Percentiles rank a stretch among this genome's conserved stretches.
Evolutionary conservation across 2,329 filamentous ascomycete species (phyloP).

Genomic region (Pseudopithomyces chartarum): DNA sequence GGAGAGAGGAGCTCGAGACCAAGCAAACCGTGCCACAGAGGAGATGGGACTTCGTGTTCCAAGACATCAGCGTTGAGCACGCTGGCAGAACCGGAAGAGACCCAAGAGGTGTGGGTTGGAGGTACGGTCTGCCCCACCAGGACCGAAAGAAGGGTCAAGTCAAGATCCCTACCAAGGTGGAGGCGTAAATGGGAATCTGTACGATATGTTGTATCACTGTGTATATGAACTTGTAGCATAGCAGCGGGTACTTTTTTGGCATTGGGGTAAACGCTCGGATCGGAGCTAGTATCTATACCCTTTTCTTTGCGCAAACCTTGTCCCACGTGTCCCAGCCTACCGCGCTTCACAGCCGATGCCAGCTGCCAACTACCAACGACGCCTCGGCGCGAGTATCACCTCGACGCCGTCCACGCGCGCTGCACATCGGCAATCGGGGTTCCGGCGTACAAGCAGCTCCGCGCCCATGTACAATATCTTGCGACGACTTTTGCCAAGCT

Average conservation of each 20-base stretch:
- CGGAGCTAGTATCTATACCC: slow-evolving; percentile 7
- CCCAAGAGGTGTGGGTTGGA: slow-evolving; percentile 58
- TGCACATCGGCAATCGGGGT: neutral
- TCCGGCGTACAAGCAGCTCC: neutral
- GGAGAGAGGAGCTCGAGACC: slow-evolving; percentile 50
- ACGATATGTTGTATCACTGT: slow-evolving; percentile 28
- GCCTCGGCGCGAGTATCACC: no score
- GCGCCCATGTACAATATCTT: no score
- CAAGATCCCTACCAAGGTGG: slow-evolving; percentile 67
- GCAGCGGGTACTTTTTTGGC: slow-evolving; percentile 14
- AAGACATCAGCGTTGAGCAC: slow-evolving; percentile 61
- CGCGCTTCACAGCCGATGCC: neutral
- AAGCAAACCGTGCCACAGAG: slow-evolving; percentile 52
- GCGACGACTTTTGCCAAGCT: neutral
- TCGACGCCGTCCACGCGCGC: neutral
- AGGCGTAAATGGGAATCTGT: slow-evolving; percentile 38
- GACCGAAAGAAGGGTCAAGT: slow-evolving; percentile 67
- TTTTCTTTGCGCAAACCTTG: neutral
- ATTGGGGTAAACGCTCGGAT: slow-evolving; percentile 4
- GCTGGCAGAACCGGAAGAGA: slow-evolving; percentile 61
- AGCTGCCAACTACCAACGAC: no score
- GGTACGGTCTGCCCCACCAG: slow-evolving; percentile 66
- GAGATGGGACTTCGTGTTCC: slow-evolving; percentile 65
- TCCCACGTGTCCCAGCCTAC: neutral
- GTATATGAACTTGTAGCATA: slow-evolving; percentile 28